A percentile compares a stretch with the other conserved stretches of the same genome.
These are phyloP conservation scores for Cystoisospora suis DNA, from an alignment of 169 alveolate genomes.

Conservation along the genomic window DNA sequence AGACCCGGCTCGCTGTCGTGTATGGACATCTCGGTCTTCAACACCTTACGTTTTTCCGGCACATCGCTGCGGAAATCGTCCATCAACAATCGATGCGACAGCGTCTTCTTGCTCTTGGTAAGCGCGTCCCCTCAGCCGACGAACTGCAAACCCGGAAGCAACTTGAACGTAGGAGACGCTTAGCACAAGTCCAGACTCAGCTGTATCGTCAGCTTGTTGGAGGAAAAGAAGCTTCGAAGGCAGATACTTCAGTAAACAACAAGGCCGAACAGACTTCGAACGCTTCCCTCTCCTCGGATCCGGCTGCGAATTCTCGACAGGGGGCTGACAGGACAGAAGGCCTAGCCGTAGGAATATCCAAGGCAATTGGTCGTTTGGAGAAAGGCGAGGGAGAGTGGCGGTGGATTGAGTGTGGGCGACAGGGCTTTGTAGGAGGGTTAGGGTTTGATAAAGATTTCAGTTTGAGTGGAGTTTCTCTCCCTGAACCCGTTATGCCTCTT, in stretches of 20 bases:
- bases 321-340: no score
- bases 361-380: neutral
- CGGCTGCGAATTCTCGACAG: neutral
- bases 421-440: neutral
- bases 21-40: constrained; percentile 46
- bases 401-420: neutral
- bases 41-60: constrained; percentile 52
- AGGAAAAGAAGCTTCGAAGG: neutral
- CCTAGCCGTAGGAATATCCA: no score
- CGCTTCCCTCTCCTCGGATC: neutral
- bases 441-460: neutral
- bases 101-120: constrained; percentile 17
- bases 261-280: neutral
- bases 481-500: neutral
- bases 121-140: constrained; percentile 37
- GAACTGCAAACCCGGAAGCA: constrained; percentile 34
- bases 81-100: constrained; percentile 48
- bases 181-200: constrained; percentile 18
- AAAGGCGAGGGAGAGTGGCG: constrained; percentile 19
- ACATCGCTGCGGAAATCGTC: constrained; percentile 32
- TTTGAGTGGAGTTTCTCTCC: neutral
- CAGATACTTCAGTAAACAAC: neutral
- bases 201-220: constrained; percentile 5
- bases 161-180: constrained; percentile 27
- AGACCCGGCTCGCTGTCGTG: constrained; percentile 47